phyloP scores from a whole-genome alignment of 371 early-diverging fungal genomes.

The Syncephalastrum sp. region DNA sequence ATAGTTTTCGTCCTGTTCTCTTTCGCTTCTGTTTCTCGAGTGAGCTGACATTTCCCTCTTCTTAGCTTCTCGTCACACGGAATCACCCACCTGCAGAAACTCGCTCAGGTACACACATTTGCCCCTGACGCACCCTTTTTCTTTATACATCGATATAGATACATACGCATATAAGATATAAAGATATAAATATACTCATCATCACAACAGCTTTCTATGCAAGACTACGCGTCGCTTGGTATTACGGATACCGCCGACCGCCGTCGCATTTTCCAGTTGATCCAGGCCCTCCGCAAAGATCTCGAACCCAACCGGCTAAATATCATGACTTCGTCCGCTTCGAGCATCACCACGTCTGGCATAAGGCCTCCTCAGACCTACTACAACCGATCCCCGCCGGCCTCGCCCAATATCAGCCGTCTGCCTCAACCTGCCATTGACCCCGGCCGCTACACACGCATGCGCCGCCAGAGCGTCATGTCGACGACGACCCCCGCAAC shows the following conservation, averaged over 20 bases:
- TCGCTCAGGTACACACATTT: constrained; percentile 47
- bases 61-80: constrained; percentile 59
- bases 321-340: constrained; percentile 17
- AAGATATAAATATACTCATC: not conserved
- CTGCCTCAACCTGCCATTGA: constrained; percentile 17
- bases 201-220: constrained; percentile 64
- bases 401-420: constrained; percentile 9
- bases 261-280: constrained; percentile 73
- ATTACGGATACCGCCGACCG: constrained; percentile 77
- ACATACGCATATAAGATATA: not conserved
- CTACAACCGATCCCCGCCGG: constrained; percentile 7
- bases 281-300: constrained; percentile 47
- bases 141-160: not conserved
- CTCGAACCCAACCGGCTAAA: constrained; percentile 14
- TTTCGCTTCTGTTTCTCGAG: not conserved
- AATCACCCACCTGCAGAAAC: constrained; percentile 58
- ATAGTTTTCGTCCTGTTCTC: not conserved
- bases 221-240: constrained; percentile 78
- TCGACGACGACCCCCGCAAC: not conserved
- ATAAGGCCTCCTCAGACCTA: constrained; percentile 26
- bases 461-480: constrained; percentile 15
- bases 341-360: constrained; percentile 21
- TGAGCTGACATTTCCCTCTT: constrained; percentile 2
- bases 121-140: not conserved
- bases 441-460: constrained; percentile 15